These are phyloP conservation scores for Paramecium tetraurelia DNA, from an alignment of 73 alveolate species.

Conservation along the genomic window DNA sequence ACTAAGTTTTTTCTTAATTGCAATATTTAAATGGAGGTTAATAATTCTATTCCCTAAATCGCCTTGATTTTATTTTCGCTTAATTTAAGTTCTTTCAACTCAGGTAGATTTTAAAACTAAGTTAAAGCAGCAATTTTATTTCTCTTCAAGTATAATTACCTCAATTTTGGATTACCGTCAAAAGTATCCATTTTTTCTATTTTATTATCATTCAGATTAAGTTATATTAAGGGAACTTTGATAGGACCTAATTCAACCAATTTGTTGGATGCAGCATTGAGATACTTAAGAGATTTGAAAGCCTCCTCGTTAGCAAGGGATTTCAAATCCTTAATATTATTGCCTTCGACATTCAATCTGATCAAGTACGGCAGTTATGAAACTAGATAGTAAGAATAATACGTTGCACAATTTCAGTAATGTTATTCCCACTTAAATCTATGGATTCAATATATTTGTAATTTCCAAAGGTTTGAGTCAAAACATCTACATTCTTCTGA, in stretches of 20 bases:
- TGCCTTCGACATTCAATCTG: conserved; percentile 12
- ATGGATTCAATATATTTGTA: conserved; percentile 42
- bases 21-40: background rate
- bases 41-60: conserved; percentile 29
- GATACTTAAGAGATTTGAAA: conserved; percentile 46
- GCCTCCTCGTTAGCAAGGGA: conserved; percentile 50
- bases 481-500: conserved; percentile 28
- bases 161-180: conserved; percentile 54
- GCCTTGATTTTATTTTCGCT: conserved; percentile 44
- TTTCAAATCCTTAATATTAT: conserved; percentile 53
- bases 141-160: conserved; percentile 1
- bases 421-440: conserved; percentile 25
- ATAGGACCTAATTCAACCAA: conserved; percentile 26
- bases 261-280: conserved; percentile 35
- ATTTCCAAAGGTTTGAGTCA: background rate
- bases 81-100: conserved; percentile 41
- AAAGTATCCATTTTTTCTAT: conserved; percentile 56
- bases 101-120: conserved; percentile 35
- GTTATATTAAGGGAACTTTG: conserved; percentile 25
- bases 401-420: conserved; percentile 40
- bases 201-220: conserved; percentile 47
- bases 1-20: conserved; percentile 47
- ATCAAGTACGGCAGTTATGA: conserved; percentile 45
- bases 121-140: conserved; percentile 24
- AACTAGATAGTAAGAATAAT: conserved; percentile 3